Percentiles rank a stretch among this genome's conserved stretches.
Conservation (phyloP, 2,329 filamentous ascomycete genomes). For the Dothideomycetes sp. region DNA sequence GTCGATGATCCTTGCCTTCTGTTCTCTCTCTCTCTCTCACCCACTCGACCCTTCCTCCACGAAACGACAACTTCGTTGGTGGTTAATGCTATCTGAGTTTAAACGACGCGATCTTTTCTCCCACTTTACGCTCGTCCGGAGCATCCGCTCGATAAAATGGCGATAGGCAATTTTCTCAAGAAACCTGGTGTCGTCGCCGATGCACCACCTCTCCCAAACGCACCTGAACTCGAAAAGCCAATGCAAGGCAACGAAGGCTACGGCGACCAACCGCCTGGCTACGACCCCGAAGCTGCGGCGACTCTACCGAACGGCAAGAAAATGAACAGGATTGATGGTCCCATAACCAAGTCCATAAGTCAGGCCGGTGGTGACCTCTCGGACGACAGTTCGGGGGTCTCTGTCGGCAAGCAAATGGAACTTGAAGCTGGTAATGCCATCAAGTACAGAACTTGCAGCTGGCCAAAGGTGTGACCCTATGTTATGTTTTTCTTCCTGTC, state of each 20-base stretch:
- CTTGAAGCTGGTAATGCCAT: conserved; percentile 70
- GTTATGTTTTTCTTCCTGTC: conserved; percentile 2
- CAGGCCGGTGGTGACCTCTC: conserved; percentile 16
- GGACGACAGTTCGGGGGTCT: conserved; percentile 33
- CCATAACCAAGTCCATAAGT: conserved; percentile 28
- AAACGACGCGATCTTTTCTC: conserved; percentile 29
- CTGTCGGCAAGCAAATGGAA: conserved; percentile 60
- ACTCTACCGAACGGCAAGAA: conserved; percentile 26
- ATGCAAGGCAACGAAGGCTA: conserved; percentile 19
- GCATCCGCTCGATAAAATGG: conserved; percentile 44
- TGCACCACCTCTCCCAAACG: conserved; percentile 13
- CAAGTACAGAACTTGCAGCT: conserved; percentile 86
- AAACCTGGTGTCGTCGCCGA: conserved; percentile 12
- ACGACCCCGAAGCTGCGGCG: conserved; percentile 20
- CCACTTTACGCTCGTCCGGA: conserved; percentile 31
- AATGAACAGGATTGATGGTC: conserved; percentile 34
- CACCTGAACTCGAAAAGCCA: conserved; percentile 15
- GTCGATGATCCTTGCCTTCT: not conserved
- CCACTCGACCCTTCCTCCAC: conserved; percentile 8
- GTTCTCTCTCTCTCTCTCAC: not conserved
- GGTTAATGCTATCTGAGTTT: conserved; percentile 32
- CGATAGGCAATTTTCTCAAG: conserved; percentile 31
- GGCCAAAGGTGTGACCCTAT: conserved; percentile 60
- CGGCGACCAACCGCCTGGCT: conserved; percentile 18
- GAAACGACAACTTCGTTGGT: not conserved